Evolutionary conservation across 129 eudicot genomes (phyloP).

Genomic region (Oenanthe sinensis): DNA sequence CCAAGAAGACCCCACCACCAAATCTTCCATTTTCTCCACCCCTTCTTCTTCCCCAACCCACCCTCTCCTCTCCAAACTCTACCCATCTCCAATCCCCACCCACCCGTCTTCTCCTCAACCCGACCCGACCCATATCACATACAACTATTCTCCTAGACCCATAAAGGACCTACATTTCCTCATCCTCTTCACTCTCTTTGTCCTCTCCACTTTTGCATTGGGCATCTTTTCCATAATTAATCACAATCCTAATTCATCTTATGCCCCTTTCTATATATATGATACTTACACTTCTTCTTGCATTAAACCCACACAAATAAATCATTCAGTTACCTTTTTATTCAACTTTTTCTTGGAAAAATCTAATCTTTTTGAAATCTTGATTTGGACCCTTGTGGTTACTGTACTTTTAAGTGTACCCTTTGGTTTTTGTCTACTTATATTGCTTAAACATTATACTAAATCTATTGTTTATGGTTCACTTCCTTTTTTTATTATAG

Average conservation of each 20-base stretch:
- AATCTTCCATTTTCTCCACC: neutral
- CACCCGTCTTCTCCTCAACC: slow-evolving; percentile 21
- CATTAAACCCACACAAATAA: slow-evolving; percentile 6
- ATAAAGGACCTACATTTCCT: slow-evolving; percentile 68
- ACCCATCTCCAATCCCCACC: slow-evolving; percentile 18
- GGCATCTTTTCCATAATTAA: slow-evolving; percentile 78
- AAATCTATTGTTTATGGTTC: too few species aligned
- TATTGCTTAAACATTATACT: too few species aligned
- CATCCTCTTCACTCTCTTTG: slow-evolving; percentile 49
- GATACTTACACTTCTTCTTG: slow-evolving; percentile 53
- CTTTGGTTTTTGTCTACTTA: too few species aligned
- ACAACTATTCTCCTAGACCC: slow-evolving; percentile 43
- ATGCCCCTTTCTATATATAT: slow-evolving; percentile 42
- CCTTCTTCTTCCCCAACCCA: slow-evolving; percentile 29
- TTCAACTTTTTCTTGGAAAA: slow-evolving; percentile 13
- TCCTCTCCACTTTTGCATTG: slow-evolving; percentile 59
- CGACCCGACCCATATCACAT: slow-evolving; percentile 52
- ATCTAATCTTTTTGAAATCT: slow-evolving; percentile 31
- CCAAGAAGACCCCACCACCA: slow-evolving; percentile 8
- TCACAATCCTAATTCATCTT: slow-evolving; percentile 47
- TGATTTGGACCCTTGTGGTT: too few species aligned
- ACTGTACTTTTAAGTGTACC: too few species aligned
- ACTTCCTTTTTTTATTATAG: slow-evolving; percentile 58
- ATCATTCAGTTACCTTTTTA: neutral
- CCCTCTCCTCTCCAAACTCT: slow-evolving; percentile 34